Evolutionary conservation across 495 filamentous ascomycete genomes (phyloP), one percentile per base, ranked within the genome.

Genomic region (Penicillium argentinense): DNA sequence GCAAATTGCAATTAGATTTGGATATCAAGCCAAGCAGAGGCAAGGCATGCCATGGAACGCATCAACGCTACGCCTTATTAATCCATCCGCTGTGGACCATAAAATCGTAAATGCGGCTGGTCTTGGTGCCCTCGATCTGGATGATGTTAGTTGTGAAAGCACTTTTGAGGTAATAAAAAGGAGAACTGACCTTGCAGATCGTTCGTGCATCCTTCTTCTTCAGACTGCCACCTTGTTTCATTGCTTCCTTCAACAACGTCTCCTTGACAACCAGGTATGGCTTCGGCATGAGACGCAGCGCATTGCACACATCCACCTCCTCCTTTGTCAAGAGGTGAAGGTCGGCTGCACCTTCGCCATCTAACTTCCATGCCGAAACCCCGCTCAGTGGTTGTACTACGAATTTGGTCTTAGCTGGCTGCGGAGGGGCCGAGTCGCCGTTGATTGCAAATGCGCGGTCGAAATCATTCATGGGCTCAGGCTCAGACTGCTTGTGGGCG

Each of bases 221-320:
- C 18, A 99, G 54, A 24, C 70, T 80, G 2, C 93, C 93, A 22
- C 90, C 89, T 39, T 83, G 81, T 66, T 90, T 92, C 71, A 95
- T 80, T 1, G 92, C 88, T 60, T 97, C 91, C 59, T 87, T 88
- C 34, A 97, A 65, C 26, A 96, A 66, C 21, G 84, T 80, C 59
- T 96, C 90, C 67, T 97, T 97, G 66, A 99, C 91, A 54, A 88
- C 87, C 25, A 96, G 60, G 61, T 96, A 99, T 1, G 95, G 88
- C 66, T 97, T 97, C 1, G 93, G 95, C 64, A 89, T 83, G 25
- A 97, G 66, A 23, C 88, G 81, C 4, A 95, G 73, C 37, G 83
- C 79, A 50, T 84, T 84, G 68, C 95, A 97, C 3, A 99, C 68
- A 57, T 96, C 87, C 1, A 76, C 71, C 64, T 97, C 95, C 40